These are phyloP conservation scores for Eutypella sp. DNA, from an alignment of 2,329 filamentous ascomycete species.

Conservation along the genomic window DNA sequence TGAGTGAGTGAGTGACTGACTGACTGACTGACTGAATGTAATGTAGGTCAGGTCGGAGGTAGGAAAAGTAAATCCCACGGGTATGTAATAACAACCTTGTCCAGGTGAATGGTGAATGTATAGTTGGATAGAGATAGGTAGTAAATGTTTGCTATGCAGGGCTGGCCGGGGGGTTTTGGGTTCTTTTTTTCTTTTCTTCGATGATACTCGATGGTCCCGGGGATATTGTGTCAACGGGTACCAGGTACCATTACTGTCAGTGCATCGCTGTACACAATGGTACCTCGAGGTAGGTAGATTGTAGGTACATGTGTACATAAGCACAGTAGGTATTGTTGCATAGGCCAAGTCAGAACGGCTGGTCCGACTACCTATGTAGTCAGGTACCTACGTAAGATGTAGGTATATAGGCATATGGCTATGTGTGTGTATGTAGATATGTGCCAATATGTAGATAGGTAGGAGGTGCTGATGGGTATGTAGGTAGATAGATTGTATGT, in stretches of 20 bases:
- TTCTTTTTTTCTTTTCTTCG: not conserved
- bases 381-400: slow-evolving; percentile 7
- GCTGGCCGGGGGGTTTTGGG: not conserved
- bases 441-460: too few species aligned
- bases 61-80: too few species aligned
- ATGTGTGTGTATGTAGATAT: too few species aligned
- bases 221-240: not conserved
- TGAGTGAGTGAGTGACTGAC: too few species aligned
- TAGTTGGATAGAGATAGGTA: not conserved
- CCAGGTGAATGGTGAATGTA: too few species aligned
- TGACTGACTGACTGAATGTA: too few species aligned
- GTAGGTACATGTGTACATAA: not conserved
- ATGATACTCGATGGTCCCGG: not conserved
- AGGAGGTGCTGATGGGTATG: too few species aligned
- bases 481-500: slow-evolving; percentile 14
- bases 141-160: not conserved
- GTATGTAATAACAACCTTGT: too few species aligned
- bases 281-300: slow-evolving; percentile 1
- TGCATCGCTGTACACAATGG: not conserved
- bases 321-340: not conserved
- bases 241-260: too few species aligned
- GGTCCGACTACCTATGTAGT: not conserved
- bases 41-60: too few species aligned
- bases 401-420: slow-evolving; percentile 12
- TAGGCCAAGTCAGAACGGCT: not conserved